Evolutionary conservation across 768 basidiomycete species (phyloP).

Genomic region (Tylopilus intermedius): DNA sequence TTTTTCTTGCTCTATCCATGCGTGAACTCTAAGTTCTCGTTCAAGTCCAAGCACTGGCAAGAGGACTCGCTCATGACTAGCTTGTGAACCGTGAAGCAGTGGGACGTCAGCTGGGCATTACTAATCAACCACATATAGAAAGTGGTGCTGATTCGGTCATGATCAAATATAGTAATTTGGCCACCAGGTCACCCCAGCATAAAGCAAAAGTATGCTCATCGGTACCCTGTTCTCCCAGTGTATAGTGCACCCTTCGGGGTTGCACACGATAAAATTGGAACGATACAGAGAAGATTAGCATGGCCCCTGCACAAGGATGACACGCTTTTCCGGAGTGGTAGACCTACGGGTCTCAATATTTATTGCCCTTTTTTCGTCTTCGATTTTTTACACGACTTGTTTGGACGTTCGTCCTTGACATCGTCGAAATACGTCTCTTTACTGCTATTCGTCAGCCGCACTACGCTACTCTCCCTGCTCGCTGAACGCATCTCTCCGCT

Average conservation of each 20-base stretch:
- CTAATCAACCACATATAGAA: too few species aligned
- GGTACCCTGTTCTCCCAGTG: rapidly evolving
- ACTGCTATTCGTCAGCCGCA: too few species aligned
- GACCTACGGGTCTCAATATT: slow-evolving; percentile 42
- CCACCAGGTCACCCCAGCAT: slow-evolving; percentile 10
- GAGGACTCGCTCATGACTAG: too few species aligned
- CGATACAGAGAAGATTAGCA: slow-evolving; percentile 99
- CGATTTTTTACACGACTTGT: not conserved
- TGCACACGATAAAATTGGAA: slow-evolving; percentile 99
- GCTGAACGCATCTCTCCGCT: too few species aligned
- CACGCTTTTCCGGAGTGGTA: slow-evolving; percentile 96
- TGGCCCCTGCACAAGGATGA: slow-evolving; percentile 99
- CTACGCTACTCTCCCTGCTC: too few species aligned
- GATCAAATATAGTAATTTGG: slow-evolving; percentile 4
- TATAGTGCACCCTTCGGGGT: slow-evolving; percentile 75
- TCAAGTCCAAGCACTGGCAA: too few species aligned
- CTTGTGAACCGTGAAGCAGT: too few species aligned
- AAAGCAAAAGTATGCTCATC: slow-evolving; percentile 17
- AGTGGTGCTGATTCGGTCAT: not conserved
- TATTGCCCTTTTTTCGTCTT: slow-evolving; percentile 22
- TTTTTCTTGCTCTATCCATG: not conserved
- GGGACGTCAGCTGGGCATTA: too few species aligned
- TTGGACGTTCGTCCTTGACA: too few species aligned
- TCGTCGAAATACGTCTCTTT: too few species aligned
- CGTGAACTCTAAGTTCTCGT: not conserved